A percentile compares a stretch with the other conserved stretches of the same genome.
Conservation (phyloP, 805 yeast genomes). For the Candida ipomoeae region DNA sequence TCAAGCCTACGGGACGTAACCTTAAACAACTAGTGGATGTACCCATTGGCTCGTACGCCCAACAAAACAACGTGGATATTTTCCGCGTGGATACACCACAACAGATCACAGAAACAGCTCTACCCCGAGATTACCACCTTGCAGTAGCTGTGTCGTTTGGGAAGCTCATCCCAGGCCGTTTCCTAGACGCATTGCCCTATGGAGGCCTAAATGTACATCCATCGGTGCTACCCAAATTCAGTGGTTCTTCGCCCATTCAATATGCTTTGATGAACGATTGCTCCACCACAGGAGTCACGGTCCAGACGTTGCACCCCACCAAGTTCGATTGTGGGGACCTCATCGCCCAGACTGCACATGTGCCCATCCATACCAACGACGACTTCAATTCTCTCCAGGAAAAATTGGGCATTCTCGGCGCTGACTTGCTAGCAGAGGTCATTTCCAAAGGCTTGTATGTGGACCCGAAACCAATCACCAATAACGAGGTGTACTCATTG, state of each 20-base stretch:
- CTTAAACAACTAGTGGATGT: conserved; percentile 44
- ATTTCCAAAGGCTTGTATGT: conserved; percentile 31
- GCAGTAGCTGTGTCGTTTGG: conserved; percentile 95
- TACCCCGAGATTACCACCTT: conserved; percentile 43
- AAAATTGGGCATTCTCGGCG: conserved; percentile 59
- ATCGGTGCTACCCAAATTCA: conserved; percentile 71
- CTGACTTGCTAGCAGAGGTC: conserved; percentile 47
- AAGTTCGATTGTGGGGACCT: conserved; percentile 79
- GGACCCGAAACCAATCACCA: background rate
- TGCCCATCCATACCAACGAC: conserved; percentile 40
- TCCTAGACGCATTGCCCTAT: conserved; percentile 44
- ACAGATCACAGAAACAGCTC: conserved; percentile 12
- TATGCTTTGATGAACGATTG: conserved; percentile 66
- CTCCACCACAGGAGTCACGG: conserved; percentile 69
- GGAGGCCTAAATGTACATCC: conserved; percentile 94
- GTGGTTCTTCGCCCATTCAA: conserved; percentile 91
- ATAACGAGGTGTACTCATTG: conserved; percentile 37
- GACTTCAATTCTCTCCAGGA: conserved; percentile 43
- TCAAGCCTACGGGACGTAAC: conserved; percentile 64
- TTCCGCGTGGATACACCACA: conserved; percentile 48
- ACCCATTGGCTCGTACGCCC: conserved; percentile 47
- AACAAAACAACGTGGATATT: conserved; percentile 28
- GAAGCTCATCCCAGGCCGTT: conserved; percentile 61
- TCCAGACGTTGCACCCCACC: conserved; percentile 86
- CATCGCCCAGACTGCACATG: conserved; percentile 50